These are phyloP conservation scores for Xylaria sp. DNA, from an alignment of 2,329 filamentous ascomycete genomes.

Conservation along the genomic window DNA sequence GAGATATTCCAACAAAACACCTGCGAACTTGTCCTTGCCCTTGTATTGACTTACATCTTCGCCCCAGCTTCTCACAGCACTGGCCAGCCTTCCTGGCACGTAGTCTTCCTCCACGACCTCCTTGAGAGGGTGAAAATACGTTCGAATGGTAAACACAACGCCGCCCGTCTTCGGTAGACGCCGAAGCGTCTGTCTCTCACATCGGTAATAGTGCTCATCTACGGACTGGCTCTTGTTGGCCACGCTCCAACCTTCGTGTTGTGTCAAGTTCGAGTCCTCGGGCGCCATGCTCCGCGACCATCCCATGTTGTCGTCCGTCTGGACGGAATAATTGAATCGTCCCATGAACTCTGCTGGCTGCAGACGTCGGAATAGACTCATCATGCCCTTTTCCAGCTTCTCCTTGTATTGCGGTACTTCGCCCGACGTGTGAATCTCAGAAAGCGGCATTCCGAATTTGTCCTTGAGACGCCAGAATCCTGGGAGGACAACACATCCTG, in stretches of 20 bases:
- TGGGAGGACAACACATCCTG: constrained; percentile 67
- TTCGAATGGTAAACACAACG: constrained; percentile 70
- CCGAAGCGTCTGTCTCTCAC: constrained; percentile 66
- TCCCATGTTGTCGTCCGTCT: constrained; percentile 71
- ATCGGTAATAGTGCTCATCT: constrained; percentile 69
- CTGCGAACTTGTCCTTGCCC: constrained; percentile 66
- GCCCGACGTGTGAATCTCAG: constrained; percentile 73
- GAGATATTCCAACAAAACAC: constrained; percentile 69
- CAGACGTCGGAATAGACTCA: constrained; percentile 64
- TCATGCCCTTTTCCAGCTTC: constrained; percentile 34
- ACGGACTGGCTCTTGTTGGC: constrained; percentile 70
- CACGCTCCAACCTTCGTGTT: constrained; percentile 63
- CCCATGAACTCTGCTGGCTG: constrained; percentile 58
- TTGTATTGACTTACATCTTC: constrained; percentile 73
- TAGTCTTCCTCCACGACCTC: constrained; percentile 65
- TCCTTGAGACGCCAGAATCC: constrained; percentile 81
- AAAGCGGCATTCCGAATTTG: constrained; percentile 73
- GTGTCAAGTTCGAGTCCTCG: constrained; percentile 53
- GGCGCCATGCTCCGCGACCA: constrained; percentile 73
- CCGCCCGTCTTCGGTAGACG: constrained; percentile 54
- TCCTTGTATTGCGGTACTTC: constrained; percentile 49
- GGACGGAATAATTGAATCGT: constrained; percentile 82
- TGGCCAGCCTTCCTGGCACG: constrained; percentile 72
- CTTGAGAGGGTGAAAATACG: constrained; percentile 69
- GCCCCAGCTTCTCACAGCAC: constrained; percentile 75